A percentile compares a stretch with the other conserved stretches of the same genome.
Conservation (phyloP, 371 early-diverging fungal genomes). For the Thermomucor indicae-seudaticae region DNA sequence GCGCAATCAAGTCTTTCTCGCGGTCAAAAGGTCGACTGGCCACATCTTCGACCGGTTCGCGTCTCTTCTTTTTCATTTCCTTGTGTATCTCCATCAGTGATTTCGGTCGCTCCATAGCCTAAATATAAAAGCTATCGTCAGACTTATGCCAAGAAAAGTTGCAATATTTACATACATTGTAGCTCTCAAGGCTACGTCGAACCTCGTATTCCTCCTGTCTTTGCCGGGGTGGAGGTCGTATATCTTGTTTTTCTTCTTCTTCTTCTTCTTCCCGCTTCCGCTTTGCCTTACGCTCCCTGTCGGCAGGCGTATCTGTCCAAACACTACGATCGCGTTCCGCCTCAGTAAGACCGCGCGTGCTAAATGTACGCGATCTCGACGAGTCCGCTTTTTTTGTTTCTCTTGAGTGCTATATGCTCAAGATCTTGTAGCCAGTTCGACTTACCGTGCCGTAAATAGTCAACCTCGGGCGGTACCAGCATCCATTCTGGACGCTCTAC, state of each 20-base stretch:
- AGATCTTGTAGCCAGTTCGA: background rate
- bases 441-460: constrained; percentile 46
- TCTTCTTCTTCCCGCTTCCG: constrained; percentile 2
- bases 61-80: constrained; percentile 7
- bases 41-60: constrained; percentile 41
- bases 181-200: background rate
- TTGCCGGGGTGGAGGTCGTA: background rate
- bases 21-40: constrained; percentile 51
- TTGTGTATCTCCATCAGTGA: constrained; percentile 53
- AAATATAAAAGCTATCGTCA: background rate
- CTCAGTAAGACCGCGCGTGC: constrained; percentile 15
- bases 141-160: background rate
- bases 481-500: constrained; percentile 65
- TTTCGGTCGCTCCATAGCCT: constrained; percentile 36
- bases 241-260: background rate
- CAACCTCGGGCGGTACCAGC: constrained; percentile 61
- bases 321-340: constrained; percentile 38
- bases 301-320: constrained; percentile 66
- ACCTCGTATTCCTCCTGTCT: background rate
- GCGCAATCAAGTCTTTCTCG: constrained; percentile 49
- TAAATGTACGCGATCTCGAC: constrained; percentile 30
- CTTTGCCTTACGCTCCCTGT: constrained; percentile 31
- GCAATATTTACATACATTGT: background rate
- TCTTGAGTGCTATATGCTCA: background rate
- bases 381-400: constrained; percentile 12